These are phyloP conservation scores for Aspergillus mulundensis DNA, from an alignment of 495 filamentous ascomycete species.

Conservation along the genomic window DNA sequence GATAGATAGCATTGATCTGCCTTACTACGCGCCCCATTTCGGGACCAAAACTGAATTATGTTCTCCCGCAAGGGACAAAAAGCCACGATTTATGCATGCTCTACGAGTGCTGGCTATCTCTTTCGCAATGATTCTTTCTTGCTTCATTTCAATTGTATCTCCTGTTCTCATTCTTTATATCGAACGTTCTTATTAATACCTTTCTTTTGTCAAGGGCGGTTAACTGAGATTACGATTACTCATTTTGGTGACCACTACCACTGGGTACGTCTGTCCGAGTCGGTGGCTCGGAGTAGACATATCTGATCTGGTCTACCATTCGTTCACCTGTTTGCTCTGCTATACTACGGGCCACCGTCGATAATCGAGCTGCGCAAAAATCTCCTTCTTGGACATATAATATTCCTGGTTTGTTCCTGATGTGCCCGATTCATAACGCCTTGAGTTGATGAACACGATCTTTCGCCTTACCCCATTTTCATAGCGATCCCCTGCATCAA, in stretches of 20 bases:
- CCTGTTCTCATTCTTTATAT: not conserved
- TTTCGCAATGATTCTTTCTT: not conserved
- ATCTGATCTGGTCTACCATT: slow-evolving; percentile 2
- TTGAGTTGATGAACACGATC: slow-evolving; percentile 14
- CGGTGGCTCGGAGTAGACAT: slow-evolving; percentile 5
- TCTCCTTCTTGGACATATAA: slow-evolving; percentile 13
- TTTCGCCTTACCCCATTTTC: no score
- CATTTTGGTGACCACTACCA: slow-evolving; percentile 8
- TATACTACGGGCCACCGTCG: not conserved
- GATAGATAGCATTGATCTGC: slow-evolving; percentile 21
- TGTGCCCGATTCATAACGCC: slow-evolving; percentile 11
- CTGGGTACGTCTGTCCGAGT: slow-evolving; percentile 7
- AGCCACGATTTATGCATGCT: slow-evolving; percentile 11
- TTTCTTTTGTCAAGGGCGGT: slow-evolving; percentile 8
- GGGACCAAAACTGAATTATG: slow-evolving; percentile 13
- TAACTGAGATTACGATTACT: slow-evolving; percentile 13
- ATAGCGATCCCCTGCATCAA: no score
- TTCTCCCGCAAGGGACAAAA: slow-evolving; percentile 7
- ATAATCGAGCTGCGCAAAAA: not conserved
- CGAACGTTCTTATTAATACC: not conserved
- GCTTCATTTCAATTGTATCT: not conserved
- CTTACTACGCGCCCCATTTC: not conserved
- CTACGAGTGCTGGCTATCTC: not conserved
- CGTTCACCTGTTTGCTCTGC: slow-evolving; percentile 2
- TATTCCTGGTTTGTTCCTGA: slow-evolving; percentile 1